phyloP scores from a whole-genome alignment of 345 rosid species.

The Rhodamnia argentea region DNA sequence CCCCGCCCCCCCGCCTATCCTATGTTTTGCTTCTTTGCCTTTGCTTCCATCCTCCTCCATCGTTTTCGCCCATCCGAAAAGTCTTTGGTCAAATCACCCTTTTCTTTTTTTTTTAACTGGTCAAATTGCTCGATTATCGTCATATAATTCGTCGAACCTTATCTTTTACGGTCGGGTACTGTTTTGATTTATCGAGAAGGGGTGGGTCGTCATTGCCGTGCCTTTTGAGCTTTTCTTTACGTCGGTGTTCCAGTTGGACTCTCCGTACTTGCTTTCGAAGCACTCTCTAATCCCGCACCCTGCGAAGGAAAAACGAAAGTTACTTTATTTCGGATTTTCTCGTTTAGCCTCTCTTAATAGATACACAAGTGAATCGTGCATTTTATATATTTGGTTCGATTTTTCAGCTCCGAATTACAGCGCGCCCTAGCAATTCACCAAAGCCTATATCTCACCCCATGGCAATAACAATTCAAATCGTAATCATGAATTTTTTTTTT shows the following conservation, averaged over 20 bases:
- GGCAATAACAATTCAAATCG: too few relatives aligned
- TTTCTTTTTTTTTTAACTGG: neutral
- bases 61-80: neutral
- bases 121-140: neutral
- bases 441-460: too few relatives aligned
- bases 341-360: neutral
- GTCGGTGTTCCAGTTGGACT: neutral
- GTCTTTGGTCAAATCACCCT: neutral
- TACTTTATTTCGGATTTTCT: too few relatives aligned
- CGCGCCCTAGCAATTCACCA: too few relatives aligned
- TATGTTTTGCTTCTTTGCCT: neutral
- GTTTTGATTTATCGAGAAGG: neutral
- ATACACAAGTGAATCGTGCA: neutral
- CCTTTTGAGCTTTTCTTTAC: neutral
- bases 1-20: neutral
- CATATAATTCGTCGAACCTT: neutral
- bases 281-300: neutral
- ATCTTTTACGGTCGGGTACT: rapidly evolving
- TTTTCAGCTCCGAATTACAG: too few relatives aligned
- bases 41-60: neutral
- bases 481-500: too few relatives aligned
- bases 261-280: neutral
- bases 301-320: neutral
- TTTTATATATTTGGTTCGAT: neutral
- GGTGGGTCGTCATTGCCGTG: neutral